phyloP scores from a whole-genome alignment of 306 rosid genomes.

The Oemleria cerasiformis region DNA sequence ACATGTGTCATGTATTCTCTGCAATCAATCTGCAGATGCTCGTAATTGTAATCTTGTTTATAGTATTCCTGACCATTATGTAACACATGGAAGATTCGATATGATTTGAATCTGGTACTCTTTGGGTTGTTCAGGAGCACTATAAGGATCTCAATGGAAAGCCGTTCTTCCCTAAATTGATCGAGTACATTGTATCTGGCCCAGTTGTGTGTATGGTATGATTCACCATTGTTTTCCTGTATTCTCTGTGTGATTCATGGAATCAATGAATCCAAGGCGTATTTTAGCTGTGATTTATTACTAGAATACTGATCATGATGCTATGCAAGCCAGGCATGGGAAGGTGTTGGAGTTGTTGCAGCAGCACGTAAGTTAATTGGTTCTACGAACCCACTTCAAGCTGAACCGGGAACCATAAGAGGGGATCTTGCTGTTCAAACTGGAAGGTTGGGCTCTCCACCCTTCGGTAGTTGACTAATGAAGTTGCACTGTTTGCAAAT shows the following conservation, averaged over 20 bases:
- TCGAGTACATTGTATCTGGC: slow-evolving; percentile 89
- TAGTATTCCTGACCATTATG: not conserved
- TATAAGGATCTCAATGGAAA: slow-evolving; percentile 83
- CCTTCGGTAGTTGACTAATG: slow-evolving; percentile 18
- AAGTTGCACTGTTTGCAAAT: slow-evolving; percentile 1
- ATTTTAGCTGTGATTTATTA: slow-evolving; percentile 3
- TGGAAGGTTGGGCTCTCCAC: slow-evolving; percentile 61
- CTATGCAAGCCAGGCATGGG: slow-evolving; percentile 76
- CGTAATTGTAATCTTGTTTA: not conserved
- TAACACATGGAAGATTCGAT: not conserved
- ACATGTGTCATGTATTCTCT: not conserved
- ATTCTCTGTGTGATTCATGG: not conserved
- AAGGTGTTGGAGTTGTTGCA: slow-evolving; percentile 92
- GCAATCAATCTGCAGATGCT: not conserved
- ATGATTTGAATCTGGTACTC: not conserved
- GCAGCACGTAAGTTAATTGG: slow-evolving; percentile 97
- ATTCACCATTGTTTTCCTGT: slow-evolving; percentile 12
- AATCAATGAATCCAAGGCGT: slow-evolving; percentile 16
- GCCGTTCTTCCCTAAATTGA: slow-evolving; percentile 78
- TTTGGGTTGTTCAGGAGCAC: slow-evolving; percentile 63
- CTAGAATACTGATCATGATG: slow-evolving; percentile 25
- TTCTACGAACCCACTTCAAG: slow-evolving; percentile 88
- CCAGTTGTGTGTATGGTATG: slow-evolving; percentile 98
- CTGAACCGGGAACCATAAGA: slow-evolving; percentile 97
- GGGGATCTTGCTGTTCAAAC: slow-evolving; percentile 94